Base-by-base conservation (phyloP, 352 stramenopile genomes). In the Globisporangium recalcitrans region DNA sequence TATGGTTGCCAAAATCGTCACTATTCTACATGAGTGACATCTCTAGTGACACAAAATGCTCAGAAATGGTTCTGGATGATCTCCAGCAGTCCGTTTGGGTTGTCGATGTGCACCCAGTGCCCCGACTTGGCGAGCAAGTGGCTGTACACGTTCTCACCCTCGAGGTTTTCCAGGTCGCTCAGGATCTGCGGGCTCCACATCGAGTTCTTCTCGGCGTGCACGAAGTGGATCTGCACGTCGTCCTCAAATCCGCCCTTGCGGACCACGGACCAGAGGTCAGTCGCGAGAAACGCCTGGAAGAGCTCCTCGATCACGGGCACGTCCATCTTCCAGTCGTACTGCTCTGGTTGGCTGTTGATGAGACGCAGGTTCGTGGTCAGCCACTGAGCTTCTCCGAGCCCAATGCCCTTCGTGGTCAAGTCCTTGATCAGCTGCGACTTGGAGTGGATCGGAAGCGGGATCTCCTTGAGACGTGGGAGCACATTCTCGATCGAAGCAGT, bases 81-180 rank as follows among this genome's bases (percentile, higher is more conserved):
- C 38, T 83, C 64, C 57, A 93, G 73, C n/a, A 93, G 70, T 7
- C 82, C 85, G 22, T 65, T 53, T 0, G 83, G 81, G 68, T 93
- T 93, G 74, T 93, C 85, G 26, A 93, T 90, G 68, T 93, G 85
- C 63, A 93, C 80, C 85, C 85, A 93, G 63, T 93, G 85, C n/a
- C 82, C 85, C 31, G 82, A 77, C 34, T 90, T 88, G 19, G 65
- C 63, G 46, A 93, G 73, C 60, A 91, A 69, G 60, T 93, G 81
- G 61, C 80, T 70, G 47, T 87, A 75, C 42, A 93, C 79, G 40
- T 76, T 62, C 36, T 74, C 63, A n/a, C 69, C 47, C 32, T 75
- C 49, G 31, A 85, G 77, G 5, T 67, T 65, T 6, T 87, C 68
- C 38, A 93, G 71, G 42, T 67, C 58, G 24, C 64, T 56, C 14